Evolutionary conservation across 495 filamentous ascomycete species (phyloP).

Genomic region (Xanthoparmelia taractica): DNA sequence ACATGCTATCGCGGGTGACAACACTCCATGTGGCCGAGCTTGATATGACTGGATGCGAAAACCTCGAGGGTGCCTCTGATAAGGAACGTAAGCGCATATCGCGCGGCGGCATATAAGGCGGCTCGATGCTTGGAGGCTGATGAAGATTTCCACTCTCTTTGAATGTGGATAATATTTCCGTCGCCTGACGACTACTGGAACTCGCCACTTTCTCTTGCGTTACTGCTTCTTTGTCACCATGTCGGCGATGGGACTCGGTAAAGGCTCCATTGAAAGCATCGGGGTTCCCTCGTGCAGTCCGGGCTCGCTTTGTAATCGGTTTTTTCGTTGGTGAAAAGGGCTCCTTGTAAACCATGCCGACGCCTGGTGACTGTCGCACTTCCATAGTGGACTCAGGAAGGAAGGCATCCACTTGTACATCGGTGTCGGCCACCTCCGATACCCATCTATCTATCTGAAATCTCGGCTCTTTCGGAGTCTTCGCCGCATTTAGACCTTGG

Average conservation of each 20-base stretch:
- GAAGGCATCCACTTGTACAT: background rate
- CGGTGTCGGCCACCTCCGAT: background rate
- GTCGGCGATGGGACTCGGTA: background rate
- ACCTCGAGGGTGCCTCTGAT: background rate
- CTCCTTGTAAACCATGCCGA: background rate
- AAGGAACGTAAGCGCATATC: background rate
- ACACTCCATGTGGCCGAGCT: conserved; percentile 3
- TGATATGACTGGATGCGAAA: background rate
- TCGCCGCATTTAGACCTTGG: background rate
- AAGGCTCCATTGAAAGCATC: background rate
- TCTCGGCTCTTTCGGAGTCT: background rate
- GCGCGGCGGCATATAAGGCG: conserved; percentile 7
- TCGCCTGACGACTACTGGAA: background rate
- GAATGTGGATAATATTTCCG: background rate
- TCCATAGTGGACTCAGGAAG: background rate
- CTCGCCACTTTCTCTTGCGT: background rate
- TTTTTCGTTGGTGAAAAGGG: background rate
- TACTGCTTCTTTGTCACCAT: background rate
- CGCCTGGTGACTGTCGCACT: background rate
- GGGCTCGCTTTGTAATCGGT: conserved; percentile 8
- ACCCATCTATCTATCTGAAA: background rate
- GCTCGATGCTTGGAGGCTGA: conserved; percentile 1
- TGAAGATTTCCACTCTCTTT: background rate
- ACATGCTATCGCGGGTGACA: background rate
- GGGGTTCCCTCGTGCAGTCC: conserved; percentile 1